Conservation (phyloP, 139 green algal species). For the Edaphochlamys debaryana region DNA sequence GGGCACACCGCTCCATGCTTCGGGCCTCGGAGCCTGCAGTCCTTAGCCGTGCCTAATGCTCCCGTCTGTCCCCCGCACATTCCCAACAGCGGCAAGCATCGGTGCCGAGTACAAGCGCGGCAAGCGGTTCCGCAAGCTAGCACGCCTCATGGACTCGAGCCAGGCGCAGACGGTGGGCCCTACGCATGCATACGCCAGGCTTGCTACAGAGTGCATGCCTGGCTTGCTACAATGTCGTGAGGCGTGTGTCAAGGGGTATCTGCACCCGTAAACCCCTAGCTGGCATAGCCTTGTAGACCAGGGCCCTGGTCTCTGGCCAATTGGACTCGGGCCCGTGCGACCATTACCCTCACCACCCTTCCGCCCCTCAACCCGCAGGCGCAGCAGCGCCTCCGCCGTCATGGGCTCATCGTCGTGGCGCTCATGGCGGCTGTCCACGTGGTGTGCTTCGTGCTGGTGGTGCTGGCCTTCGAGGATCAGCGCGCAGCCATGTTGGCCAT, state of each 20-base stretch:
- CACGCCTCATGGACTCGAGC: constrained; percentile 29
- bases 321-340: too few relatives aligned
- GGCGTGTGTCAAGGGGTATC: too few relatives aligned
- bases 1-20: too few relatives aligned
- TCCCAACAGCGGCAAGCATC: background rate
- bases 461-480: background rate
- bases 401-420: background rate
- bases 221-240: too few relatives aligned
- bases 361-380: background rate
- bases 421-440: background rate
- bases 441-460: background rate
- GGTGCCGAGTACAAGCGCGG: constrained; percentile 30
- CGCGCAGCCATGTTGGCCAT: background rate
- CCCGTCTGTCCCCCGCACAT: background rate
- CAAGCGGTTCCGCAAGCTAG: constrained; percentile 42
- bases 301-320: too few relatives aligned
- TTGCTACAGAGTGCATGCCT: too few relatives aligned
- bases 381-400: background rate
- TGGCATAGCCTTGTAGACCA: too few relatives aligned
- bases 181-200: too few relatives aligned
- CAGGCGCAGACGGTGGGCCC: constrained; percentile 12
- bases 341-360: too few relatives aligned
- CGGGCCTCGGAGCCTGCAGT: too few relatives aligned
- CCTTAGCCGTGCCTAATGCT: too few relatives aligned
- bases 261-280: too few relatives aligned